phyloP scores from a whole-genome alignment of 768 basidiomycete genomes.

The Hirschioporus abietinus region DNA sequence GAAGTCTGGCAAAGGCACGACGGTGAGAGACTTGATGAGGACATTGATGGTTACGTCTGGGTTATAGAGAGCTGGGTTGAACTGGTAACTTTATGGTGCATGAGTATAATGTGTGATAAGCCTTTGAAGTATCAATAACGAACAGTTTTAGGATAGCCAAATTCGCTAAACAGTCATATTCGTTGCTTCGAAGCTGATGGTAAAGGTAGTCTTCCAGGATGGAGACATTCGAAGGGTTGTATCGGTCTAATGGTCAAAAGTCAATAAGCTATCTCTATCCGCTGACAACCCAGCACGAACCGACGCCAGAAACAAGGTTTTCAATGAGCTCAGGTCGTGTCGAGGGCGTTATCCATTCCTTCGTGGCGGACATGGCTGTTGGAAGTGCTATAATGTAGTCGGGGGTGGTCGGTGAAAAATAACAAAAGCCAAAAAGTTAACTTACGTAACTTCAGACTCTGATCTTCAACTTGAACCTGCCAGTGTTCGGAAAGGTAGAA shows the following conservation, averaged over 20 bases:
- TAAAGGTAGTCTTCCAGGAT: conserved; percentile 97
- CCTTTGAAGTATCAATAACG: conserved; percentile 17
- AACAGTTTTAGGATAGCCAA: conserved; percentile 92
- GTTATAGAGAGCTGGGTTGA: conserved; percentile 91
- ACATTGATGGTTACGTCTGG: conserved; percentile 92
- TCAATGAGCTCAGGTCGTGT: conserved; percentile 86
- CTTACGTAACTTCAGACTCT: background rate
- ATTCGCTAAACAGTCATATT: conserved; percentile 94
- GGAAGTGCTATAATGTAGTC: background rate
- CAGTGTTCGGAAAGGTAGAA: background rate
- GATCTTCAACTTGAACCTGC: background rate
- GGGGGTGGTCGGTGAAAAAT: background rate
- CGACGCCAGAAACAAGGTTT: conserved; percentile 85
- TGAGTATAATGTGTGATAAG: conserved; percentile 11
- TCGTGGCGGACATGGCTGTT: conserved; percentile 39
- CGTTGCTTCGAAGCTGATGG: conserved; percentile 84
- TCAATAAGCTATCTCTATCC: background rate
- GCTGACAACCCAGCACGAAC: conserved; percentile 38
- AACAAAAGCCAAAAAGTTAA: background rate
- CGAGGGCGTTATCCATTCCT: conserved; percentile 68
- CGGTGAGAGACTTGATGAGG: conserved; percentile 85
- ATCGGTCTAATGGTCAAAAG: conserved; percentile 61
- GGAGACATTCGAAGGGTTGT: conserved; percentile 91
- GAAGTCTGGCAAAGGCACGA: conserved; percentile 87
- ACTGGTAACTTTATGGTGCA: conserved; percentile 69